These are phyloP conservation scores for Colletotrichum navitas DNA, from an alignment of 2,329 filamentous ascomycete genomes.

Conservation along the genomic window DNA sequence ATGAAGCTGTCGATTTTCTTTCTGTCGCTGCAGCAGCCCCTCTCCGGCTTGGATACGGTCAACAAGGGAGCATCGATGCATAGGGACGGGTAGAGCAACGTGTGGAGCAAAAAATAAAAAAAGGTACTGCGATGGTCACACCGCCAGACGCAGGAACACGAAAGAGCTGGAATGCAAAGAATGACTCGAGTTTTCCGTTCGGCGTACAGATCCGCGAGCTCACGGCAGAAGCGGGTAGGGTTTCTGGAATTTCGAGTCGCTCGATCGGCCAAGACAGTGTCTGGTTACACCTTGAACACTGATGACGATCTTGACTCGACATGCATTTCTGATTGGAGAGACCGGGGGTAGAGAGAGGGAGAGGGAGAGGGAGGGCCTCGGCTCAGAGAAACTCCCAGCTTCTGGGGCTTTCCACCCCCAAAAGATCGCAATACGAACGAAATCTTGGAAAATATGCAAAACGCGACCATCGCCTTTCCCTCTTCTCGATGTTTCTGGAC, in stretches of 20 bases:
- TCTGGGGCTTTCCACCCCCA: background rate
- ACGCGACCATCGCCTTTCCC: background rate
- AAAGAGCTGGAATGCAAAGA: constrained; percentile 5
- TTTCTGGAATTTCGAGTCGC: constrained; percentile 2
- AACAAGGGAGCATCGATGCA: background rate
- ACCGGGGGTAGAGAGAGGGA: too few species aligned
- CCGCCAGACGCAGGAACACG: background rate
- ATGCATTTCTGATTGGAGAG: background rate
- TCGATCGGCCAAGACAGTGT: constrained; percentile 32
- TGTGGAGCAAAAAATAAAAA: constrained; percentile 2
- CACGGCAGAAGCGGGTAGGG: background rate
- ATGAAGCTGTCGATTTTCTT: background rate
- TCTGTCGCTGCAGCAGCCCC: constrained; percentile 4
- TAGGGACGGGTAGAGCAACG: background rate
- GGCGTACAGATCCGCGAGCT: background rate
- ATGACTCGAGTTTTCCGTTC: background rate
- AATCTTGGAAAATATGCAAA: background rate
- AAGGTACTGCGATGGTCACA: background rate
- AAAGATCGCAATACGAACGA: background rate
- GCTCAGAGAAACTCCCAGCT: background rate
- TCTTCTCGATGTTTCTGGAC: background rate
- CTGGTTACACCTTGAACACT: constrained; percentile 26
- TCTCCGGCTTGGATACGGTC: background rate
- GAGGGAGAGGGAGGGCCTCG: background rate
- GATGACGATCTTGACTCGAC: constrained; percentile 26